Conservation (phyloP, 169 alveolate genomes). For the Eimeria tenella region DNA sequence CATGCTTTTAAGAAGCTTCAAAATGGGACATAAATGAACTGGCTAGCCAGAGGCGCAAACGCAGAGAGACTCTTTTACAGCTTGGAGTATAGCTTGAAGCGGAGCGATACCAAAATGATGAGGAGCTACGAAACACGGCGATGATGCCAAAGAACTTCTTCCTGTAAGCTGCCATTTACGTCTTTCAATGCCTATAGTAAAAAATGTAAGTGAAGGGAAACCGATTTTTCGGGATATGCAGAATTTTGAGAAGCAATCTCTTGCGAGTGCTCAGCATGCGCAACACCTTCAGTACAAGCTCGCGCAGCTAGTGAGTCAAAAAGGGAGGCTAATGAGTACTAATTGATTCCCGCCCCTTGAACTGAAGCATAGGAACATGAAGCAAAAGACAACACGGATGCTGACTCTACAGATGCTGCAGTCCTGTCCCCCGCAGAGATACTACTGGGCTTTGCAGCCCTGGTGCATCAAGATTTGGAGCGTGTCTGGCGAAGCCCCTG, state of each 20-base stretch:
- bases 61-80: background rate
- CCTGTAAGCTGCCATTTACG: background rate
- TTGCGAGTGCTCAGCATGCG: background rate
- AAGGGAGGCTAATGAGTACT: too few species aligned
- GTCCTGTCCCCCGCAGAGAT: background rate
- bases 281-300: conserved; percentile 11
- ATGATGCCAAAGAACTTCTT: background rate
- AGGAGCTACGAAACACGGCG: background rate
- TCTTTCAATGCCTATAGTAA: background rate
- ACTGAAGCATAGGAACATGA: too few species aligned
- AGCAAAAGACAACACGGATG: too few species aligned
- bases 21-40: background rate
- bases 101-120: background rate
- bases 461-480: background rate
- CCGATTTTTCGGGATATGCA: background rate
- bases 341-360: too few species aligned
- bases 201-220: background rate
- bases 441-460: background rate
- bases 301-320: too few species aligned
- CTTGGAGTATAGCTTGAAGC: background rate
- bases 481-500: conserved; percentile 44
- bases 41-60: background rate
- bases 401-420: background rate
- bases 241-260: background rate
- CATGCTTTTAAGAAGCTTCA: background rate